phyloP scores from a whole-genome alignment of 768 basidiomycete species.

The Rhodosporidiobolus sp. region DNA sequence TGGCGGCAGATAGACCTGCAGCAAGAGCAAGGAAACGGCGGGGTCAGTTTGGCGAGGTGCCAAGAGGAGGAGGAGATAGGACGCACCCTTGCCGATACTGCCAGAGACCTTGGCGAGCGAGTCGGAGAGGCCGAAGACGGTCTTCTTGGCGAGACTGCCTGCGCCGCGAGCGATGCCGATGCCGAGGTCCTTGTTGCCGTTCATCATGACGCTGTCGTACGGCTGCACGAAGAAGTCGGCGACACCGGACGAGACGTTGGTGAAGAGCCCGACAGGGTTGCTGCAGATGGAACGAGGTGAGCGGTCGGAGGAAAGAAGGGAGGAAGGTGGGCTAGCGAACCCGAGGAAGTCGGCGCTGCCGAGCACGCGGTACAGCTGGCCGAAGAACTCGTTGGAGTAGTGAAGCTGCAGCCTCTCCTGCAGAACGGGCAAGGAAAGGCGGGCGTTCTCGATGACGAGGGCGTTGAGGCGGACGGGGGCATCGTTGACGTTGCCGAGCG shows the following conservation, averaged over 20 bases:
- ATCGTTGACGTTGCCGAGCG: slow-evolving; percentile 93
- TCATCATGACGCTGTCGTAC: slow-evolving; percentile 92
- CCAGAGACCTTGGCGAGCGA: slow-evolving; percentile 98
- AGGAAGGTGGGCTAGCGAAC: slow-evolving; percentile 10
- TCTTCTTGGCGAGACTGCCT: slow-evolving; percentile 97
- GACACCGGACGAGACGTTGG: slow-evolving; percentile 95
- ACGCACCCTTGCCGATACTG: slow-evolving; percentile 86
- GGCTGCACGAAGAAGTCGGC: slow-evolving; percentile 99
- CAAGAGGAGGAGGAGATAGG: not conserved
- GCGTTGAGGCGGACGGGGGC: slow-evolving; percentile 92
- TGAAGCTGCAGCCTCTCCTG: slow-evolving; percentile 81
- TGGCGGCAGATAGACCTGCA: slow-evolving; percentile 93
- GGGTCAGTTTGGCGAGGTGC: not conserved
- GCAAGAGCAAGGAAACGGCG: no score
- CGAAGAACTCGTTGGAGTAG: slow-evolving; percentile 86
- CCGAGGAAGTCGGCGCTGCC: slow-evolving; percentile 90
- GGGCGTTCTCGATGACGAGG: slow-evolving; percentile 88
- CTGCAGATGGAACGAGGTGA: slow-evolving; percentile 51
- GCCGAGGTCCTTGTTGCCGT: slow-evolving; percentile 85
- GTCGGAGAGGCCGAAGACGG: slow-evolving; percentile 91
- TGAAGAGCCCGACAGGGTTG: slow-evolving; percentile 95
- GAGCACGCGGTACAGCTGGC: slow-evolving; percentile 90
- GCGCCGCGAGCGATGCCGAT: slow-evolving; percentile 64
- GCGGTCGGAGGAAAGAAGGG: slow-evolving; percentile 50
- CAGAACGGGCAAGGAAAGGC: slow-evolving; percentile 77